Evolutionary conservation across 2,329 filamentous ascomycete species (phyloP).

Genomic region (Rhynchosporium secalis): DNA sequence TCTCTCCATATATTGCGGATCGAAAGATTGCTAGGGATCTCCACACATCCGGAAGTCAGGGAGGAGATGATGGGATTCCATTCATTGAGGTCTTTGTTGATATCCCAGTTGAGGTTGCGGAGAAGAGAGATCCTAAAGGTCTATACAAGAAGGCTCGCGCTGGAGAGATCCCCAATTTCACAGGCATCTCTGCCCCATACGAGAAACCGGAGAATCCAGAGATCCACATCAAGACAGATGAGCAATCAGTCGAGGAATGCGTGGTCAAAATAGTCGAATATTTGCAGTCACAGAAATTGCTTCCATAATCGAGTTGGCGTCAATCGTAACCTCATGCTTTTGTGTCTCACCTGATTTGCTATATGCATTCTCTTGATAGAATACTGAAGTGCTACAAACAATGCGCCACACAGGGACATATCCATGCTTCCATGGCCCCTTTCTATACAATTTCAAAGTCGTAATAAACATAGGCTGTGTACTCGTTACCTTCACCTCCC

Average conservation of each 20-base stretch:
- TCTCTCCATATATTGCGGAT: conserved; percentile 90
- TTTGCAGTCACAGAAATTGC: conserved; percentile 67
- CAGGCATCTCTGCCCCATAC: conserved; percentile 91
- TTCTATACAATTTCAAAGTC: conserved; percentile 72
- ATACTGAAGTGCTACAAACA: conserved; percentile 31
- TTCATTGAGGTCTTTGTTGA: conserved; percentile 96
- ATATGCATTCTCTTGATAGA: conserved; percentile 25
- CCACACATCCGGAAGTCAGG: conserved; percentile 62
- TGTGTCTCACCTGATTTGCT: conserved; percentile 12
- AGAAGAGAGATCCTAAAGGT: conserved; percentile 95
- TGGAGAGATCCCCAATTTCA: conserved; percentile 96
- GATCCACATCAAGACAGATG: conserved; percentile 80
- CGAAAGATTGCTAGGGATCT: conserved; percentile 78
- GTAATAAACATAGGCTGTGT: conserved; percentile 96
- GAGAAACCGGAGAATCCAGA: conserved; percentile 85
- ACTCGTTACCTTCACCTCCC: conserved; percentile 74
- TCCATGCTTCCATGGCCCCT: conserved; percentile 14
- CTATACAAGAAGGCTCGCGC: conserved; percentile 95
- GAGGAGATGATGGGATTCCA: conserved; percentile 64
- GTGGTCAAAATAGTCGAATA: conserved; percentile 83
- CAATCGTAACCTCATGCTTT: conserved; percentile 1
- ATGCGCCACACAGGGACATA: conserved; percentile 25
- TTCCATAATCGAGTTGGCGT: conserved; percentile 36
- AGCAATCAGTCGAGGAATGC: conserved; percentile 83
- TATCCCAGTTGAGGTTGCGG: conserved; percentile 85